Conservation (phyloP, 1,284 basidiomycete genomes). For the Cutaneotrichosporon curvatum region DNA sequence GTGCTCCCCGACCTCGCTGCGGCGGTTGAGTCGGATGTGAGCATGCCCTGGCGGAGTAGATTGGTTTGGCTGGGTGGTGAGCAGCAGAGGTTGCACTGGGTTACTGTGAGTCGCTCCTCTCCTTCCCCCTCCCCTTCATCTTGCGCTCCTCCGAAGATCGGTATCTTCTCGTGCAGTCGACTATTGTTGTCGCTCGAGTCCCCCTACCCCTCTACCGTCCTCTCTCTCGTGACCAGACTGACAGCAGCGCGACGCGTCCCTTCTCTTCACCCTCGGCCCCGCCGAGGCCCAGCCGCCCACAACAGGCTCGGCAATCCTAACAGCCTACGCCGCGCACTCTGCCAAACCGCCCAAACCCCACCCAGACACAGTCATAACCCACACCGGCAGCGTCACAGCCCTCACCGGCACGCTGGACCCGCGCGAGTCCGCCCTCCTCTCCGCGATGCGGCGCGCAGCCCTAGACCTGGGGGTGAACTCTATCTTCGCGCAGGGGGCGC, state of each 20-base stretch:
- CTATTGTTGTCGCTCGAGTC: too few relatives aligned
- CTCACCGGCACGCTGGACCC: constrained; percentile 15
- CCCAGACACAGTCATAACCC: neutral
- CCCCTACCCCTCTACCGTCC: too few relatives aligned
- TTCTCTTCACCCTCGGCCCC: constrained; percentile 21
- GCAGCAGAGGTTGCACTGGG: constrained; percentile 20
- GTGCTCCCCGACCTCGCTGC: constrained; percentile 24
- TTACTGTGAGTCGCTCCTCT: constrained; percentile 23
- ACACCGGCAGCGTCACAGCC: constrained; percentile 2
- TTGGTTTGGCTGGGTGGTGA: constrained; percentile 19
- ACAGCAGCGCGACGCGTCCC: constrained; percentile 25
- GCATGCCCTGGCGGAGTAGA: constrained; percentile 9
- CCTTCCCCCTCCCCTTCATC: too few relatives aligned
- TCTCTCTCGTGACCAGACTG: neutral
- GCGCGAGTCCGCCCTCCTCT: constrained; percentile 9
- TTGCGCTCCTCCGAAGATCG: too few relatives aligned
- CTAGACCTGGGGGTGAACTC: constrained; percentile 13
- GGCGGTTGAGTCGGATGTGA: constrained; percentile 17
- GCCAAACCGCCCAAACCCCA: neutral
- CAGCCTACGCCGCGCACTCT: neutral
- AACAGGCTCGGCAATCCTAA: too few relatives aligned
- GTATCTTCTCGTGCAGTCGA: too few relatives aligned
- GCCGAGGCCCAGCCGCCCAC: neutral
- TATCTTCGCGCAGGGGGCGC: constrained; percentile 23
- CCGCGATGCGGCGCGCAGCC: constrained; percentile 2